A percentile compares a stretch with the other conserved stretches of the same genome.
Conservation (phyloP, 306 rosid species). For the Trifolium pratense region DNA sequence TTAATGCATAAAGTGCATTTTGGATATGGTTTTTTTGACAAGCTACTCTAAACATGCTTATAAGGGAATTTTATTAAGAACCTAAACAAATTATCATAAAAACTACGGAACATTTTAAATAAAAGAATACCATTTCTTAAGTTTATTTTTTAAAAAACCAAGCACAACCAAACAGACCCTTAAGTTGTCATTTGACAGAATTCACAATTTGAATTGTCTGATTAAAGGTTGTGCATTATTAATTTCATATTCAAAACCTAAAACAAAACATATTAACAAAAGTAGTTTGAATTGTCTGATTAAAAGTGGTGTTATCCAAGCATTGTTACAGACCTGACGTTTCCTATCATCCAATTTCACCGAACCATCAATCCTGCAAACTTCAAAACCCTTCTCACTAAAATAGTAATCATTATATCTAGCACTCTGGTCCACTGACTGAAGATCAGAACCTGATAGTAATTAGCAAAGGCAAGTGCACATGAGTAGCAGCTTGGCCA, state of each 20-base stretch:
- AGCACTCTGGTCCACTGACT: conserved; percentile 87
- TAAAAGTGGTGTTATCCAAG: conserved; percentile 11
- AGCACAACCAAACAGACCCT: neutral
- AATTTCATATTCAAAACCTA: neutral
- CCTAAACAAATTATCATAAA: neutral
- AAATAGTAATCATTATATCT: conserved; percentile 94
- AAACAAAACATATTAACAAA: conserved; percentile 12
- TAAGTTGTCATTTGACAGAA: conserved; percentile 10
- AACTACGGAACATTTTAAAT: neutral
- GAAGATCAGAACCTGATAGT: conserved; percentile 82
- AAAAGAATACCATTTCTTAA: neutral
- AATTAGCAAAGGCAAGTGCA: conserved; percentile 40
- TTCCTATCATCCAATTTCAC: conserved; percentile 82
- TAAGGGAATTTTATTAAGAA: neutral
- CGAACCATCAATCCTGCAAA: conserved; percentile 86
- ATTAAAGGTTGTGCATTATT: neutral
- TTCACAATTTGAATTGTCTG: neutral
- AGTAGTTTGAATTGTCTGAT: neutral
- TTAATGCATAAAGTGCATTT: conserved; percentile 5
- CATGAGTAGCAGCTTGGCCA: conserved; percentile 40
- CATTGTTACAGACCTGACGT: conserved; percentile 69
- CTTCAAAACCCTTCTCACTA: conserved; percentile 78
- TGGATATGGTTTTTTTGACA: neutral
- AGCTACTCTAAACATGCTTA: neutral
- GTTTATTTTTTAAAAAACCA: neutral